These are phyloP conservation scores for Agrocybe praecox DNA, from an alignment of 768 basidiomycete species.

Conservation along the genomic window DNA sequence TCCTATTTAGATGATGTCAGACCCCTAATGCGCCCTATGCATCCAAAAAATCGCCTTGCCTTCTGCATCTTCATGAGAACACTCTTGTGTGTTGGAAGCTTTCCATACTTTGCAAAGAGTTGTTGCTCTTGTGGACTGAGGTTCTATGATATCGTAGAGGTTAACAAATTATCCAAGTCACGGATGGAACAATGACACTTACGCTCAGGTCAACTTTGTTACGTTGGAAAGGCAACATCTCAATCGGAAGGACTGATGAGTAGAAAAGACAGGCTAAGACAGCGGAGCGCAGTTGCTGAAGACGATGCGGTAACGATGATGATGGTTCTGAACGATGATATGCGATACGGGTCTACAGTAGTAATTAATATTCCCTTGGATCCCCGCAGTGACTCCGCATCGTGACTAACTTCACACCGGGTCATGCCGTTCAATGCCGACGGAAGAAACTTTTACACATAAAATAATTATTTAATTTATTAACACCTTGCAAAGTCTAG, in stretches of 20 bases:
- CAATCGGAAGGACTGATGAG: conserved; percentile 21
- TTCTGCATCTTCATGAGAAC: conserved; percentile 94
- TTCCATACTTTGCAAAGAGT: conserved; percentile 93
- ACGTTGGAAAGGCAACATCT: conserved; percentile 76
- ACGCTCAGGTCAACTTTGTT: conserved; percentile 97
- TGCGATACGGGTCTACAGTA: conserved; percentile 15
- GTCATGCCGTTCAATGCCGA: conserved; percentile 8
- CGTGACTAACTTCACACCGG: conserved; percentile 16
- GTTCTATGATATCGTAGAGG: conserved; percentile 46
- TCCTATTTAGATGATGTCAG: conserved; percentile 56
- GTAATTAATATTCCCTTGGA: conserved; percentile 16
- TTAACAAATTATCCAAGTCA: conserved; percentile 3
- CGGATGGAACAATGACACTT: conserved; percentile 28
- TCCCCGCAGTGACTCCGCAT: conserved; percentile 29
- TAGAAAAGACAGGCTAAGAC: conserved; percentile 27
- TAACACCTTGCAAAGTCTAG: neutral
- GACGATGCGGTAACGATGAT: conserved; percentile 20
- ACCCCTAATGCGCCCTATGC: conserved; percentile 12
- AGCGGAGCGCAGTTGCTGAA: conserved; percentile 23
- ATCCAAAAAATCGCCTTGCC: conserved; percentile 45
- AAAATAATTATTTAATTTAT: neutral
- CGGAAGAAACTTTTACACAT: neutral
- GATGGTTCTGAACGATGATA: conserved; percentile 23
- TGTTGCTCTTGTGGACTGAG: conserved; percentile 90
- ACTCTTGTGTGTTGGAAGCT: conserved; percentile 93